Evolutionary conservation across 2,329 filamentous ascomycete genomes (phyloP).

Genomic region (Sclerotinia trifoliorum): DNA sequence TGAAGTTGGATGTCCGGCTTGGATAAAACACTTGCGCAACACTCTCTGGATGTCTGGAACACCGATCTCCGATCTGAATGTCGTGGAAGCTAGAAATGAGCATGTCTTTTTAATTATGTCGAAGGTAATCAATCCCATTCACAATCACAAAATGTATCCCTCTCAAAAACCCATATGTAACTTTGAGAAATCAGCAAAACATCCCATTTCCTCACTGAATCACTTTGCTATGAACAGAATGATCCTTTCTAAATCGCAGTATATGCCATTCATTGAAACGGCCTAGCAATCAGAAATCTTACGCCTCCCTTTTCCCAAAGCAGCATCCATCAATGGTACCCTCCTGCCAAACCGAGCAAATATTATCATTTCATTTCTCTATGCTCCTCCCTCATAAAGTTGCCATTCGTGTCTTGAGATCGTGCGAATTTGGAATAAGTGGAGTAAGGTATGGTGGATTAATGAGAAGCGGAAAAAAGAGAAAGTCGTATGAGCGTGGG

Average conservation of each 20-base stretch:
- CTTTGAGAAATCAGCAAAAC: slow-evolving; percentile 20
- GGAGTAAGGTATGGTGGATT: slow-evolving; percentile 20
- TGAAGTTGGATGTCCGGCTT: neutral
- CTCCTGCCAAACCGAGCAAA: slow-evolving; percentile 23
- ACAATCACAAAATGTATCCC: neutral
- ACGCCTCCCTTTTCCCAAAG: slow-evolving; percentile 23
- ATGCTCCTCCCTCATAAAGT: slow-evolving; percentile 20
- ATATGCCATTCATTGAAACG: slow-evolving; percentile 18
- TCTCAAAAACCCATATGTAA: neutral
- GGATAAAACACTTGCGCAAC: neutral
- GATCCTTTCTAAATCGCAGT: slow-evolving; percentile 17
- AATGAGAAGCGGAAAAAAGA: slow-evolving; percentile 23
- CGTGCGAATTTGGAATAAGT: slow-evolving; percentile 20
- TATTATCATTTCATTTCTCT: slow-evolving; percentile 19
- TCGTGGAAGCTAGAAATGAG: neutral
- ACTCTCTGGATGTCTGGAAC: neutral
- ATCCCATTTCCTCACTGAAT: slow-evolving; percentile 23
- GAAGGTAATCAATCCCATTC: neutral
- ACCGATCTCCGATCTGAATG: neutral
- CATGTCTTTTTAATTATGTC: neutral
- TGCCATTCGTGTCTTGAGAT: slow-evolving; percentile 20
- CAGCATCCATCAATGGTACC: slow-evolving; percentile 14
- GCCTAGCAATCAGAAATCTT: slow-evolving; percentile 21
- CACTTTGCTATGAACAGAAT: slow-evolving; percentile 21
- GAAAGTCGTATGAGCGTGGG: slow-evolving; percentile 17